Evolutionary conservation across 345 rosid genomes (phyloP).

Genomic region (Lepidium aucheri): DNA sequence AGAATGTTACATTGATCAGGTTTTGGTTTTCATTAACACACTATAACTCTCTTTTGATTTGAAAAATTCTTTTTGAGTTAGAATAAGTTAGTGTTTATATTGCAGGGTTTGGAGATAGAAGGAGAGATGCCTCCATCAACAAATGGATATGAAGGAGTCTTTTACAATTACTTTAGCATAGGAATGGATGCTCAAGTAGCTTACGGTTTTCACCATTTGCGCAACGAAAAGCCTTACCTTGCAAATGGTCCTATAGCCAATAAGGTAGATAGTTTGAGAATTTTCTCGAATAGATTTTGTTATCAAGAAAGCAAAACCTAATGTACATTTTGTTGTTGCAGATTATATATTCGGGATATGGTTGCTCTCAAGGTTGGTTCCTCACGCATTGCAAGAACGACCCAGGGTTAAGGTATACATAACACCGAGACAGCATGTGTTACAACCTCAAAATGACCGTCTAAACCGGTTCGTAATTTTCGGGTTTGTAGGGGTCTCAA

Average conservation of each 20-base stretch:
- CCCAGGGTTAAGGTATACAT: conserved; percentile 70
- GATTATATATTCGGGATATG: conserved; percentile 89
- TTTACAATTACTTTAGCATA: conserved; percentile 91
- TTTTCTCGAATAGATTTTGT: no score
- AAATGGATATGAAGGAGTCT: conserved; percentile 69
- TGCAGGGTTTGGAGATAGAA: conserved; percentile 46
- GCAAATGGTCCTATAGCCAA: conserved; percentile 93
- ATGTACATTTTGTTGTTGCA: conserved; percentile 23
- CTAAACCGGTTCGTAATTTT: background rate
- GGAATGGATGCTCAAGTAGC: conserved; percentile 99
- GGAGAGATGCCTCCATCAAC: conserved; percentile 52
- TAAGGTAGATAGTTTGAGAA: conserved; percentile 38
- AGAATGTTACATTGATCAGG: conserved; percentile 61
- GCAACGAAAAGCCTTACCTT: conserved; percentile 87
- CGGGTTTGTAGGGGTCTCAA: conserved; percentile 61
- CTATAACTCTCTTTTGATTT: conserved; percentile 26
- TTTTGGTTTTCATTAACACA: background rate
- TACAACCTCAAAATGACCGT: background rate
- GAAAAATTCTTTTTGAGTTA: background rate
- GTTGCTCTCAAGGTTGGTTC: conserved; percentile 97
- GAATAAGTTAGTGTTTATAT: background rate
- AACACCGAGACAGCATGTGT: conserved; percentile 17
- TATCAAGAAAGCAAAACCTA: background rate
- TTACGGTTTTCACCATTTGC: conserved; percentile 92
- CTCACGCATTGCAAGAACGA: conserved; percentile 80